Conservation (phyloP, 2,329 filamentous ascomycete genomes). For the Colletotrichum filicis region DNA sequence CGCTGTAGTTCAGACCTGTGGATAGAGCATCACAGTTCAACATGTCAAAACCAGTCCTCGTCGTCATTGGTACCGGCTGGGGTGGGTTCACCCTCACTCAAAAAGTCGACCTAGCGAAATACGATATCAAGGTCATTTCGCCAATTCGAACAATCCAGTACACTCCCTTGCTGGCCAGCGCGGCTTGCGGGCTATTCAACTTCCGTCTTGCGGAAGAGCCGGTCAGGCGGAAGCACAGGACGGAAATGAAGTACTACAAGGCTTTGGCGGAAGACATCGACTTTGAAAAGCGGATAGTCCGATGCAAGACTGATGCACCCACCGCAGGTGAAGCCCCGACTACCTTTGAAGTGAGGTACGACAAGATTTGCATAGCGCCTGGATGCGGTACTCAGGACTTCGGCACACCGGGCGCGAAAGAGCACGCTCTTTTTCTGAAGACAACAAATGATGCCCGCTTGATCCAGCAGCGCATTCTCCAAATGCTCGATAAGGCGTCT, state of each 20-base stretch:
- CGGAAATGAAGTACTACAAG: slow-evolving; percentile 98
- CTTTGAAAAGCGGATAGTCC: slow-evolving; percentile 86
- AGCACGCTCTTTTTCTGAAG: slow-evolving; percentile 97
- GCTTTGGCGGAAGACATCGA: slow-evolving; percentile 97
- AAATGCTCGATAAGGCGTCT: slow-evolving; percentile 94
- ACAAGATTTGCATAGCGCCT: slow-evolving; percentile 97
- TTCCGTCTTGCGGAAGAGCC: slow-evolving; percentile 99
- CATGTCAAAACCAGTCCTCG: slow-evolving; percentile 23
- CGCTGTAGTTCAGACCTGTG: not conserved
- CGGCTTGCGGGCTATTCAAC: slow-evolving; percentile 96
- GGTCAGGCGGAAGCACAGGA: slow-evolving; percentile 91
- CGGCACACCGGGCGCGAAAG: slow-evolving; percentile 93
- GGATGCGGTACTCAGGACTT: slow-evolving; percentile 99
- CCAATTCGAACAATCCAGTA: slow-evolving; percentile 99
- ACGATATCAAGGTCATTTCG: slow-evolving; percentile 97
- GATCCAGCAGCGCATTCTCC: slow-evolving; percentile 99
- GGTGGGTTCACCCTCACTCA: slow-evolving; percentile 50
- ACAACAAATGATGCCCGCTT: slow-evolving; percentile 95
- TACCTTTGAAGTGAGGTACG: slow-evolving; percentile 91
- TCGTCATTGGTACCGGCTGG: slow-evolving; percentile 85
- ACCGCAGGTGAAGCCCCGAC: slow-evolving; percentile 80
- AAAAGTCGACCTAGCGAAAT: slow-evolving; percentile 95
- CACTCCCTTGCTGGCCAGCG: slow-evolving; percentile 95
- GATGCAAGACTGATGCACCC: slow-evolving; percentile 91
- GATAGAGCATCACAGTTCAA: not conserved